phyloP scores from a whole-genome alignment of 352 stramenopile genomes.

The Peronospora belbahrii region DNA sequence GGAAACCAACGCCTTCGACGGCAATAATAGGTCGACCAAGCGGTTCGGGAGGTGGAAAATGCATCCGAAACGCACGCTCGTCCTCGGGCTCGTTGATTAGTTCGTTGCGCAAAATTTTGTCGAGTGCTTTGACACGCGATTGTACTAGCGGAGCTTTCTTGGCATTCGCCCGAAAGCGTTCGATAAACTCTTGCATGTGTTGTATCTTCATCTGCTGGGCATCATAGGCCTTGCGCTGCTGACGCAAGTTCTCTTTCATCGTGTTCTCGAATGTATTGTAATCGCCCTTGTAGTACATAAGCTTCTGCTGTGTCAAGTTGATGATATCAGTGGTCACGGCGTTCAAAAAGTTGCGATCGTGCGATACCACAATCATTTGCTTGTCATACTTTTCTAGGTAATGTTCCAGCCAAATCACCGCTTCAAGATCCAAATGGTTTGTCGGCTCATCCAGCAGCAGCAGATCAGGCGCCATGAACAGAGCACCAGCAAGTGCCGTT shows the following conservation, averaged over 20 bases:
- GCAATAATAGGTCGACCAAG: slow-evolving; percentile 93
- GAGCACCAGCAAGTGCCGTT: slow-evolving; percentile 89
- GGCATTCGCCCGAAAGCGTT: slow-evolving; percentile 93
- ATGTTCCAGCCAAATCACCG: slow-evolving; percentile 89
- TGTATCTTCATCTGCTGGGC: slow-evolving; percentile 84
- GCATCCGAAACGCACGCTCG: slow-evolving; percentile 91
- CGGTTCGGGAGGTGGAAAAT: slow-evolving; percentile 91
- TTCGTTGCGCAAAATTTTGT: slow-evolving; percentile 84
- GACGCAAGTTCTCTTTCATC: slow-evolving; percentile 89
- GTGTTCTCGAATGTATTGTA: slow-evolving; percentile 96
- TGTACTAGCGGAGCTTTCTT: slow-evolving; percentile 95
- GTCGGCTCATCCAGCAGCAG: slow-evolving; percentile 93
- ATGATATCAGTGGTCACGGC: slow-evolving; percentile 95
- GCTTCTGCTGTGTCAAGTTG: slow-evolving; percentile 87
- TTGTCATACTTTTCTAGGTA: slow-evolving; percentile 89
- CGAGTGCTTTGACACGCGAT: slow-evolving; percentile 91
- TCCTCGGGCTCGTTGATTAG: slow-evolving; percentile 90
- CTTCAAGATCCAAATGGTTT: slow-evolving; percentile 89
- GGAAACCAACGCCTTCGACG: slow-evolving; percentile 86
- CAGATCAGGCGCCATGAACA: slow-evolving; percentile 93
- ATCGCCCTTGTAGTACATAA: slow-evolving; percentile 92
- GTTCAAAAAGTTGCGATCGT: slow-evolving; percentile 96
- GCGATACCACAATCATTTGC: slow-evolving; percentile 92
- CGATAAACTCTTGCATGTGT: slow-evolving; percentile 97
- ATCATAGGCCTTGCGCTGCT: slow-evolving; percentile 88